Percentiles rank a stretch among this genome's conserved stretches.
These are phyloP conservation scores for Lolium rigidum DNA, from an alignment of 176 grass and related monocot genomes.

Conservation along the genomic window DNA sequence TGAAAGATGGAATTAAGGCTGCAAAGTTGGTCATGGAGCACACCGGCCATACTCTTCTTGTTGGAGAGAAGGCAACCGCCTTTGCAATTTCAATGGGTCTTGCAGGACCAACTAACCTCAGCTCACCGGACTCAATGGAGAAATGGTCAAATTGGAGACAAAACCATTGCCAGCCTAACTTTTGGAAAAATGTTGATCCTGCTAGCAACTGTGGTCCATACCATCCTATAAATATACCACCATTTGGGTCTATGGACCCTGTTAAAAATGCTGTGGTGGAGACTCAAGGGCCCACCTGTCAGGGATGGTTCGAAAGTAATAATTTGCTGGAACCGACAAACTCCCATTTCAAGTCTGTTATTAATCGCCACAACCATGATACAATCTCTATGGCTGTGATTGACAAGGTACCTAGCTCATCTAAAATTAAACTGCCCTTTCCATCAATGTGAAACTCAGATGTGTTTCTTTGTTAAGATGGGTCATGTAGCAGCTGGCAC, in stretches of 20 bases:
- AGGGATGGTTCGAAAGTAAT: conserved; percentile 19
- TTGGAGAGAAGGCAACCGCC: conserved; percentile 84
- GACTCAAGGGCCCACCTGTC: conserved; percentile 27
- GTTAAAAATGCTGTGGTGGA: background rate
- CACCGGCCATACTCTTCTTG: conserved; percentile 80
- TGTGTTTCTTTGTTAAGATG: conserved; percentile 55
- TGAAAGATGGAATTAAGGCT: conserved; percentile 87
- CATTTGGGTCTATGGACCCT: conserved; percentile 22
- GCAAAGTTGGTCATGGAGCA: conserved; percentile 89
- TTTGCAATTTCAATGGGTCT: conserved; percentile 99
- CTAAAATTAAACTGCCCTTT: conserved; percentile 18
- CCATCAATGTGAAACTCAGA: conserved; percentile 37
- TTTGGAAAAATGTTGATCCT: conserved; percentile 81
- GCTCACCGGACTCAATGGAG: conserved; percentile 68
- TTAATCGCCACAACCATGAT: conserved; percentile 80
- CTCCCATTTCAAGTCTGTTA: conserved; percentile 41
- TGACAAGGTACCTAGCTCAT: conserved; percentile 67
- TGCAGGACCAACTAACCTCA: conserved; percentile 82
- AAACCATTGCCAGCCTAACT: conserved; percentile 85
- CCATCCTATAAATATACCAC: conserved; percentile 30
- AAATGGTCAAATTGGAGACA: conserved; percentile 83
- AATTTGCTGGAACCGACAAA: conserved; percentile 45
- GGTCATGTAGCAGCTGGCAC: conserved; percentile 88
- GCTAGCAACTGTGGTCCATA: conserved; percentile 71
- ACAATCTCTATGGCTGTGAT: conserved; percentile 94